A percentile compares a stretch with the other conserved stretches of the same genome.
phyloP scores from a whole-genome alignment of 2,329 filamentous ascomycete genomes.

The Didymellaceae sp. region DNA sequence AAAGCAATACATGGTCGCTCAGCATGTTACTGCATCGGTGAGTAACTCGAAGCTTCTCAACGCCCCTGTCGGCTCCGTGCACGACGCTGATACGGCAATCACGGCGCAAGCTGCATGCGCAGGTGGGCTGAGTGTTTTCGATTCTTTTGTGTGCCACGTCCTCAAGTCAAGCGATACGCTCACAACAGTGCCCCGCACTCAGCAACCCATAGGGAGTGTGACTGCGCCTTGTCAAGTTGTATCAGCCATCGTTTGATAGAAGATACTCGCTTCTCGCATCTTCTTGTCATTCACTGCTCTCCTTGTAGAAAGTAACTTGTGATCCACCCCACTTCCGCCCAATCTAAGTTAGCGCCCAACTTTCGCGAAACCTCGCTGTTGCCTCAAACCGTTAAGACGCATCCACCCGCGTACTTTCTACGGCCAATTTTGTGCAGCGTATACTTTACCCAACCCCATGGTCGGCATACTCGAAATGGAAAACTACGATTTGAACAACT shows the following conservation, averaged over 20 bases:
- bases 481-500: conserved; percentile 29
- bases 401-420: background rate
- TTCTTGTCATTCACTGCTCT: background rate
- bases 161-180: conserved; percentile 12
- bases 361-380: conserved; percentile 4
- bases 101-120: conserved; percentile 7
- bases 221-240: conserved; percentile 10
- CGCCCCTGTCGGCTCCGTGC: conserved; percentile 15
- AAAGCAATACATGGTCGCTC: conserved; percentile 1
- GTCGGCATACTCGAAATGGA: conserved; percentile 20
- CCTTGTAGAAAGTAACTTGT: background rate
- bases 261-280: background rate
- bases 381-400: background rate
- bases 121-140: conserved; percentile 13
- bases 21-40: conserved; percentile 6
- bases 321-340: conserved; percentile 4
- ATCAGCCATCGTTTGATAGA: background rate
- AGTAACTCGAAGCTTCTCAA: conserved; percentile 8
- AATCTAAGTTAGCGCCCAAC: conserved; percentile 2
- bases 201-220: conserved; percentile 1
- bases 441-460: conserved; percentile 1
- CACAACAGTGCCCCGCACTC: conserved; percentile 14
- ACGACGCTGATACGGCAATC: conserved; percentile 11
- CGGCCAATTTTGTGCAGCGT: background rate
- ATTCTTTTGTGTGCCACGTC: conserved; percentile 9